Evolutionary conservation across 2,329 filamentous ascomycete genomes (phyloP).

Genomic region (Pseudodiploospora longispora): DNA sequence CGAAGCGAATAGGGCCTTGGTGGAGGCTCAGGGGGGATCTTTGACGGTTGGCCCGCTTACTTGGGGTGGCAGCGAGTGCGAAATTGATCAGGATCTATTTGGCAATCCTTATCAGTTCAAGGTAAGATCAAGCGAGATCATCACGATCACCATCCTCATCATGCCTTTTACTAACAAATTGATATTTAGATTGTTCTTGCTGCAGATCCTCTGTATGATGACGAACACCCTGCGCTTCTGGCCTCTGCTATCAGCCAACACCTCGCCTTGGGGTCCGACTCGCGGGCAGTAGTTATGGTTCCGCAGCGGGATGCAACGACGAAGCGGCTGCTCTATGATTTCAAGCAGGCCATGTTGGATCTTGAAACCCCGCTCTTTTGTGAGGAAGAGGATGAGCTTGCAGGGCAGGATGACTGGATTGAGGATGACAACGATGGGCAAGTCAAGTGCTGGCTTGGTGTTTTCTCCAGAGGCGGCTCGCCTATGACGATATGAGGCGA

Average conservation of each 20-base stretch:
- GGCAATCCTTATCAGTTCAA: conserved; percentile 42
- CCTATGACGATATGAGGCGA: conserved; percentile 4
- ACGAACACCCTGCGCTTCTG: conserved; percentile 70
- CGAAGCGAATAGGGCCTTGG: conserved; percentile 49
- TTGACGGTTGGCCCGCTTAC: conserved; percentile 61
- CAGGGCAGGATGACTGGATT: conserved; percentile 68
- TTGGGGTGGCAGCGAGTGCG: conserved; percentile 53
- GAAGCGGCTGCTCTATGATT: conserved; percentile 50
- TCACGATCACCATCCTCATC: too few relatives aligned
- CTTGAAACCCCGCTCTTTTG: conserved; percentile 39
- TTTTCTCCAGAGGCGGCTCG: conserved; percentile 37
- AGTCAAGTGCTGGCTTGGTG: conserved; percentile 63
- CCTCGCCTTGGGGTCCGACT: conserved; percentile 46
- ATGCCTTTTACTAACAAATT: background rate
- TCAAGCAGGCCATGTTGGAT: conserved; percentile 52
- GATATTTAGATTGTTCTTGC: conserved; percentile 60
- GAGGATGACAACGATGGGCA: conserved; percentile 37
- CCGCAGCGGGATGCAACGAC: conserved; percentile 67
- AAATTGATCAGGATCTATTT: conserved; percentile 38
- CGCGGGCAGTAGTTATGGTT: conserved; percentile 70
- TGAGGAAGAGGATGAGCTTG: conserved; percentile 54
- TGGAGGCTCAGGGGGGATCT: conserved; percentile 47
- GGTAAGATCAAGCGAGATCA: conserved; percentile 19
- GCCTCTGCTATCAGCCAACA: conserved; percentile 62
- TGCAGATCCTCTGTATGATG: conserved; percentile 81